Base-by-base conservation (phyloP, 2,329 filamentous ascomycete genomes). In the Cladosporium halotolerans region DNA sequence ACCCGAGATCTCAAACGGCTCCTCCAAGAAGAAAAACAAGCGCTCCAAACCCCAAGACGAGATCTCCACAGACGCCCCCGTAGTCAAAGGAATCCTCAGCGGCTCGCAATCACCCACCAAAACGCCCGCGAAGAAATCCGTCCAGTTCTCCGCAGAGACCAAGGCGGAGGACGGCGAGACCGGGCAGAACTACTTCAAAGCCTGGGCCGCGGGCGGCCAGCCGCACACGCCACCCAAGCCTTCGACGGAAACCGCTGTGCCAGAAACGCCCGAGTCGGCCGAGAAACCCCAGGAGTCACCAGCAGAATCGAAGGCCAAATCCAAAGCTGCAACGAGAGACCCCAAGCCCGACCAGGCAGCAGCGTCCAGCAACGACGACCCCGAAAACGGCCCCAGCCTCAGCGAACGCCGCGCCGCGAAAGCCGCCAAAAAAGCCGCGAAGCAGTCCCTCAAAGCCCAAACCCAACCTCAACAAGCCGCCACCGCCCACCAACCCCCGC, bases 81-180 rank as follows among this genome's bases (percentile, higher is more conserved):
- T 40, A 10, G 39, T 40, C 28, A 51, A 40, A 28, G 42, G 48
- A 32, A 51, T 51, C 31, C 9, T 51, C 18, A 44, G 40, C 19
- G 48, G 48, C 31, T 51, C 51, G 5, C 51, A 53, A 47, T 47
- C 51, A 18, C 43, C 43, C 10, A 46, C 51, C 28, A 53, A 53
- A 19, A 43, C 45, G 6, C 63, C 45, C 10, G 52, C 53, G 8
- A 60, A 64, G 18, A 85, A 85, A 65, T 82, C 79, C 3, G 83
- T 87, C 8, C 79, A 81, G 1, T 86, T 87, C 64, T 79, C 82
- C 1, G 73, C 79, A 7, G 82, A 84, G 47, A 83, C 81, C 3
- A 85, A 86, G 63, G 70, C 67, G 6, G 68, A 76, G 43, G 81
- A 85, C 65, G 80, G 78, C 16, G 74, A 53, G 38, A 53, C 74